Conservation (phyloP, 306 rosid genomes). For the Glycine latifolia region DNA sequence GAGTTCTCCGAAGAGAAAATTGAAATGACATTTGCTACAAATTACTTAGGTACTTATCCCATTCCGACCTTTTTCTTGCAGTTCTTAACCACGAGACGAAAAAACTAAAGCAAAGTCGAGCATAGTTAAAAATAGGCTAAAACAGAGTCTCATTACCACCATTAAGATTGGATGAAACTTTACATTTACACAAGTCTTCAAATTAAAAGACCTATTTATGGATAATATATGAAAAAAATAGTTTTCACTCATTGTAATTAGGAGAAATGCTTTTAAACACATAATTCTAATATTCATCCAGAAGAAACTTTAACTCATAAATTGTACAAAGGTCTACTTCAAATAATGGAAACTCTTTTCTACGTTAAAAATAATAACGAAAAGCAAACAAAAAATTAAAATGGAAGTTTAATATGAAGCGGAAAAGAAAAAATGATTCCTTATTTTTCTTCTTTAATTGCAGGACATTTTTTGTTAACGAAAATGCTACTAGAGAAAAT, state of each 20-base stretch:
- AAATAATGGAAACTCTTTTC: too few relatives aligned
- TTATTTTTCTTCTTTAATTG: conserved; percentile 28
- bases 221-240: not conserved
- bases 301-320: not conserved
- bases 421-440: not conserved
- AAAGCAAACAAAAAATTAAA: too few relatives aligned
- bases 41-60: conserved; percentile 75
- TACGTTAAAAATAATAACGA: too few relatives aligned
- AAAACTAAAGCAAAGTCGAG: conserved; percentile 31
- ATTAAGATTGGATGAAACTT: conserved; percentile 4
- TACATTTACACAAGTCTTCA: not conserved
- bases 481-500: conserved; percentile 83
- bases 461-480: conserved; percentile 88
- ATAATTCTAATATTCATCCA: not conserved
- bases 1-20: conserved; percentile 93
- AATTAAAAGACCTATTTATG: not conserved
- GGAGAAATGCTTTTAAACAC: not conserved
- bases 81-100: not conserved
- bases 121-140: conserved; percentile 3
- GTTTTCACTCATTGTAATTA: not conserved
- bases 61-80: not conserved
- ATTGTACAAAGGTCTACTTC: too few relatives aligned
- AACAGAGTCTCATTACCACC: conserved; percentile 10
- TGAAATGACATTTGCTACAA: conserved; percentile 97
- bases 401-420: too few relatives aligned